These are phyloP conservation scores for Hanseniaspora guilliermondii DNA, from an alignment of 805 yeast species.

Conservation along the genomic window DNA sequence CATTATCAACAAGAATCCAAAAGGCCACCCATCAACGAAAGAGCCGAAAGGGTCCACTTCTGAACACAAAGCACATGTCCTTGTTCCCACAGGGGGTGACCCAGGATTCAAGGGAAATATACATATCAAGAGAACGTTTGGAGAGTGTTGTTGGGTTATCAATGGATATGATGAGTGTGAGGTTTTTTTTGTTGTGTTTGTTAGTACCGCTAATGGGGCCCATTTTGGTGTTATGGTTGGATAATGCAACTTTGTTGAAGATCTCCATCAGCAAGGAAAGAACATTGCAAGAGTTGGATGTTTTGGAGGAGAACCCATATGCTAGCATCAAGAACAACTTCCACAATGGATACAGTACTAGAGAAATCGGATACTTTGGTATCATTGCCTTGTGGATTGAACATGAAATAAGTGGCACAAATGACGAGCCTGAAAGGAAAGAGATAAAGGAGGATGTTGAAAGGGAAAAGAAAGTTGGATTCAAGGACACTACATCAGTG, in stretches of 20 bases:
- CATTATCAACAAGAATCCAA: background rate
- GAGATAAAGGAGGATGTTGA: background rate
- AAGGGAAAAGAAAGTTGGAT: slow-evolving; percentile 7
- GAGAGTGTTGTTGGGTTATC: background rate
- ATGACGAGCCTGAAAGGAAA: background rate
- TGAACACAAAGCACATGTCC: slow-evolving; percentile 8
- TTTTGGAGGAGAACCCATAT: background rate
- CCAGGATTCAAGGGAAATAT: background rate
- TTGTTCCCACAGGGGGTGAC: background rate
- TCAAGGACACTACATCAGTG: background rate
- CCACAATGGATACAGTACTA: background rate
- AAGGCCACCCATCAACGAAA: slow-evolving; percentile 3
- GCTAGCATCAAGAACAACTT: background rate
- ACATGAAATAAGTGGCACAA: background rate
- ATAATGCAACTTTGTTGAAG: background rate
- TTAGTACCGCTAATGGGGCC: background rate
- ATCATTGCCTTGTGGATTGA: background rate
- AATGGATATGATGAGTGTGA: background rate
- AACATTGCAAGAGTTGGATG: background rate
- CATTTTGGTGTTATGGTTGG: background rate
- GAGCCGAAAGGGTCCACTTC: background rate
- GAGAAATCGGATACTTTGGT: slow-evolving; percentile 11
- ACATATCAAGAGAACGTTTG: background rate
- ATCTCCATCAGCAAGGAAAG: background rate
- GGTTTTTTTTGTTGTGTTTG: background rate